Evolutionary conservation across 257 asterid genomes (phyloP).

Genomic region (Mitragyna speciosa): DNA sequence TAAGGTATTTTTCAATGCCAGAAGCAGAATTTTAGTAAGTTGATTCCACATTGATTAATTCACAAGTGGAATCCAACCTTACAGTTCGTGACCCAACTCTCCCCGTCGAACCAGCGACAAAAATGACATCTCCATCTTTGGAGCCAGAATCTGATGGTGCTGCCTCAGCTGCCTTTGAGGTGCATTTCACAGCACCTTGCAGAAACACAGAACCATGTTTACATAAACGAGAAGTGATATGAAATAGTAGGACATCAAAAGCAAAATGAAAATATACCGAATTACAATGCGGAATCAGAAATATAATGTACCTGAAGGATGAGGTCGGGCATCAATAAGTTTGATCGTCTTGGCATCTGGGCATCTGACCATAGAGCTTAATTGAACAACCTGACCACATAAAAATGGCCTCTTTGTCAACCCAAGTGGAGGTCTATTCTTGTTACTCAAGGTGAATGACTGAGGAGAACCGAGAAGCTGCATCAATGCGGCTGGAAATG

Average conservation of each 20-base stretch:
- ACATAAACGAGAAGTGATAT: conserved; percentile 2
- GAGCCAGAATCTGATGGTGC: conserved; percentile 30
- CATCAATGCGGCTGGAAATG: background rate
- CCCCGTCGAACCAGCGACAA: conserved; percentile 97
- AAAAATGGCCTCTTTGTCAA: conserved; percentile 48
- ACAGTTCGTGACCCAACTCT: conserved; percentile 93
- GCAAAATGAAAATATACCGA: background rate
- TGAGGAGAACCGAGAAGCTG: conserved; percentile 44
- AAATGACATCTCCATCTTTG: conserved; percentile 69
- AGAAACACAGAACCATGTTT: conserved; percentile 7
- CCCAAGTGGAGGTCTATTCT: conserved; percentile 41
- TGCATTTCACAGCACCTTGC: conserved; percentile 47
- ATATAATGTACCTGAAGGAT: conserved; percentile 46
- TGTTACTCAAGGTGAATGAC: conserved; percentile 47
- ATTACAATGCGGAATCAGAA: too few relatives aligned
- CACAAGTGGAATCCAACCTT: conserved; percentile 46
- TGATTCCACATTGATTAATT: conserved; percentile 9
- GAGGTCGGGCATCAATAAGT: conserved; percentile 45
- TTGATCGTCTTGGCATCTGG: conserved; percentile 33
- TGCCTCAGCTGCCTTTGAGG: conserved; percentile 50
- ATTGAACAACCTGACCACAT: conserved; percentile 32
- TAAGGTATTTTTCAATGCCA: conserved; percentile 2
- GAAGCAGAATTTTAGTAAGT: conserved; percentile 15
- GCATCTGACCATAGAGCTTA: conserved; percentile 34
- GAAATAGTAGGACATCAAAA: background rate